Percentiles rank a stretch among this genome's conserved stretches.
Evolutionary conservation across 768 basidiomycete genomes (phyloP).

Genomic region (Mycena metata): DNA sequence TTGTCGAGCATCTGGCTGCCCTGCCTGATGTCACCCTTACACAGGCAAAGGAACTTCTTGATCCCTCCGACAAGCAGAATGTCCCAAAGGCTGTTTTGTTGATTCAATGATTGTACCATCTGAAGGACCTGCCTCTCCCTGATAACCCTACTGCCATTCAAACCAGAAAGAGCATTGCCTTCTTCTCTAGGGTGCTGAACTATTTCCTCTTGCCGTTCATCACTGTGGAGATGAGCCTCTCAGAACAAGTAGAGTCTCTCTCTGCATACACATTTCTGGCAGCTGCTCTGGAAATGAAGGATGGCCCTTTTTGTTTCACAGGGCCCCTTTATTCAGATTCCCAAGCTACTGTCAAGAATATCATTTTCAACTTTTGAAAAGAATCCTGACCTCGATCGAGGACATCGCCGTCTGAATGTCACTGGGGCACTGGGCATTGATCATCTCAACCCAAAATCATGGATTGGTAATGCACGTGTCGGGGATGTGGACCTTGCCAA

Average conservation of each 20-base stretch:
- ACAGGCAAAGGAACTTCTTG: slow-evolving; percentile 28
- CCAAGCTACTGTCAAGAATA: too few relatives aligned
- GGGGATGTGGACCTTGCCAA: too few relatives aligned
- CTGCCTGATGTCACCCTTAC: slow-evolving; percentile 4
- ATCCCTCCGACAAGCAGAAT: slow-evolving; percentile 41
- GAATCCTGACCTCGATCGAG: too few relatives aligned
- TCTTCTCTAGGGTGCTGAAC: not conserved
- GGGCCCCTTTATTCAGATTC: too few relatives aligned
- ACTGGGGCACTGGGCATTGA: too few relatives aligned
- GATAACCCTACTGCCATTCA: not conserved
- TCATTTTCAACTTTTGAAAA: too few relatives aligned
- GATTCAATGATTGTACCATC: not conserved
- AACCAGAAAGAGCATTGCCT: not conserved
- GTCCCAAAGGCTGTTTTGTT: slow-evolving; percentile 37
- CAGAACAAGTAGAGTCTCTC: not conserved
- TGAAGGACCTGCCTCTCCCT: not conserved
- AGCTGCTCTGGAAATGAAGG: too few relatives aligned
- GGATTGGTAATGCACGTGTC: too few relatives aligned
- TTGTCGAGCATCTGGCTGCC: not conserved
- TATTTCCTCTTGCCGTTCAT: slow-evolving; percentile 10
- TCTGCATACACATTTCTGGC: too few relatives aligned
- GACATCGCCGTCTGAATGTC: too few relatives aligned
- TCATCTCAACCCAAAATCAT: too few relatives aligned
- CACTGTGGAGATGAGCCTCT: slow-evolving; percentile 3
- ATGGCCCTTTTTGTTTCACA: too few relatives aligned